Conservation (phyloP, 345 rosid genomes). For the Erucastrum elatum region DNA sequence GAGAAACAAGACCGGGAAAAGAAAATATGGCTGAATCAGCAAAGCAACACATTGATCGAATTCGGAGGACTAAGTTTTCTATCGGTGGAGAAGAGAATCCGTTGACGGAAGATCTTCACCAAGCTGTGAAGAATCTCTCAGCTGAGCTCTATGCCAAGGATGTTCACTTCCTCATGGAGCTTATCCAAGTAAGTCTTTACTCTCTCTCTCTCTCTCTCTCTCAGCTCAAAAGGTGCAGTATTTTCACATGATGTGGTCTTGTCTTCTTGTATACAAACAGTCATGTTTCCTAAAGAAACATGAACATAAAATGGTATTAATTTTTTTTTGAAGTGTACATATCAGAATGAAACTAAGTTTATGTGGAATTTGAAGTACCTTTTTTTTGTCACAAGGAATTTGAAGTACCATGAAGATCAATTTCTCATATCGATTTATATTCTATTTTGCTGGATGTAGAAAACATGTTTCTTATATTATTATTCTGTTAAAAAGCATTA, state of each 20-base stretch:
- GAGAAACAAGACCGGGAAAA: not conserved
- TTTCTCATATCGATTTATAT: not conserved
- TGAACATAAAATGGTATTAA: too few species aligned
- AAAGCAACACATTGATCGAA: constrained; percentile 52
- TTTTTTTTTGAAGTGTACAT: not conserved
- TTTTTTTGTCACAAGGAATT: not conserved
- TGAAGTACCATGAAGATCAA: not conserved
- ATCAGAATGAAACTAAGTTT: not conserved
- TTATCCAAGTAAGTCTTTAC: constrained; percentile 50
- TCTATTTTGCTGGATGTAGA: not conserved
- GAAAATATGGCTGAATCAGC: constrained; percentile 24
- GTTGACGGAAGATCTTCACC: constrained; percentile 54
- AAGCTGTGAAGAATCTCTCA: constrained; percentile 60
- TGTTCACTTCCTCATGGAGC: constrained; percentile 76
- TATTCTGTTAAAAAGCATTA: not conserved
- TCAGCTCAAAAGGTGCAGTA: too few species aligned
- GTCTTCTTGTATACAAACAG: too few species aligned
- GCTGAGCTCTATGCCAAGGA: constrained; percentile 72
- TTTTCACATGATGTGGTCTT: too few species aligned
- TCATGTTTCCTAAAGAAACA: too few species aligned
- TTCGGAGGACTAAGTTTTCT: constrained; percentile 49
- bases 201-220: not conserved
- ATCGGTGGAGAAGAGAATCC: constrained; percentile 58
- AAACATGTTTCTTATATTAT: not conserved
- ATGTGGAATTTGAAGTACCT: not conserved